Evolutionary conservation across 1,139 yeast genomes (phyloP).

Genomic region (Blastobotrys indianensis): DNA sequence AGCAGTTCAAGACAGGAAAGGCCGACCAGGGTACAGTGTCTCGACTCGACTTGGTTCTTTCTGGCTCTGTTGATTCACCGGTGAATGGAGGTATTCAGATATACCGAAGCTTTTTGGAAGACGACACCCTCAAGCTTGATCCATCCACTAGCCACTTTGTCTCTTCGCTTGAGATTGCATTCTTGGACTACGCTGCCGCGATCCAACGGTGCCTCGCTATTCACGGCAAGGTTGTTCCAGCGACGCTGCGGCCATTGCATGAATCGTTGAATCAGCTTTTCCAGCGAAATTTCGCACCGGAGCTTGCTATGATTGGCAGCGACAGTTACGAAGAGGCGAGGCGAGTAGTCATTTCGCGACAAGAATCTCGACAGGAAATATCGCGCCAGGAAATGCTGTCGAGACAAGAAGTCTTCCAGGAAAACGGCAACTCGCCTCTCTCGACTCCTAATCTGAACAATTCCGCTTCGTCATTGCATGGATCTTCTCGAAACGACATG

Average conservation of each 20-base stretch:
- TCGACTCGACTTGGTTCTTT: conserved; percentile 68
- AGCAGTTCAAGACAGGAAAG: conserved; percentile 49
- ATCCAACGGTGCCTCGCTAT: conserved; percentile 61
- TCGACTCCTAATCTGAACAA: no score
- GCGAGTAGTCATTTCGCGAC: conserved; percentile 6
- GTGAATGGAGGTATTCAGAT: conserved; percentile 91
- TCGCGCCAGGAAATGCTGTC: conserved; percentile 1
- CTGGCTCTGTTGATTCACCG: conserved; percentile 90
- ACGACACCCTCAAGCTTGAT: conserved; percentile 38
- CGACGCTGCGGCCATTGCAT: conserved; percentile 56
- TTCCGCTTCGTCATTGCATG: no score
- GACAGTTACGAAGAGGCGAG: conserved; percentile 10
- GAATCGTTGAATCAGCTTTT: conserved; percentile 59
- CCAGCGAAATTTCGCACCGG: conserved; percentile 62
- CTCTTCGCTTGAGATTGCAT: conserved; percentile 51
- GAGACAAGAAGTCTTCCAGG: no score
- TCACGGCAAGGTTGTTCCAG: conserved; percentile 63
- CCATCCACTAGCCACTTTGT: conserved; percentile 36
- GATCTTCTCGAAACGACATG: conserved; percentile 1
- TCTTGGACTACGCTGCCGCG: conserved; percentile 62
- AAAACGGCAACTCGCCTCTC: no score
- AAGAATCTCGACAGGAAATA: conserved; percentile 10
- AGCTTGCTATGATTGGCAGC: conserved; percentile 39
- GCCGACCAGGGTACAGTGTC: conserved; percentile 42
- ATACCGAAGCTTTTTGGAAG: conserved; percentile 62